phyloP scores from a whole-genome alignment of 2,329 filamentous ascomycete species.

The Verticillium longisporum region DNA sequence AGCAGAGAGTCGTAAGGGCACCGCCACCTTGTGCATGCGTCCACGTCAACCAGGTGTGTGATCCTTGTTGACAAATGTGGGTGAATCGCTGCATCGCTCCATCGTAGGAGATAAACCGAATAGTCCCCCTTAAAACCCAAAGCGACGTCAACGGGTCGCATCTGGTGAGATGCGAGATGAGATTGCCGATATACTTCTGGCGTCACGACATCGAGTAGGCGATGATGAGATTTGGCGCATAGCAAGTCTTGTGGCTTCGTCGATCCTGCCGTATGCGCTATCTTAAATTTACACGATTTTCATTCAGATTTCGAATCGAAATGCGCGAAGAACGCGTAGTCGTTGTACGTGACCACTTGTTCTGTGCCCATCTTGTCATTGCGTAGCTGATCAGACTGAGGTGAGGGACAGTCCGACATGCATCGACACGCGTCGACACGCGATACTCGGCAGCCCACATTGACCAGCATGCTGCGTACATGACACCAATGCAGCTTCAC shows the following conservation, averaged over 20 bases:
- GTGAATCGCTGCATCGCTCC: not conserved
- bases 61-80: not conserved
- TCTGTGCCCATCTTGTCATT: not conserved
- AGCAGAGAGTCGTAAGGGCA: not conserved
- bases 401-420: not conserved
- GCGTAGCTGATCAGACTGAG: not conserved
- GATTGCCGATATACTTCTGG: not conserved
- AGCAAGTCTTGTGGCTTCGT: not conserved
- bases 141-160: not conserved
- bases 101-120: not conserved
- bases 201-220: too few relatives aligned
- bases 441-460: not conserved
- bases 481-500: constrained; percentile 4
- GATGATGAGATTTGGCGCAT: too few relatives aligned
- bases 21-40: not conserved
- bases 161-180: not conserved
- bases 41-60: not conserved
- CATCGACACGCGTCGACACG: not conserved
- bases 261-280: not conserved
- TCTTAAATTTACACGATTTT: too few relatives aligned
- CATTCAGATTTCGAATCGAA: too few relatives aligned
- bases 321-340: not conserved
- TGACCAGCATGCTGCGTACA: constrained; percentile 1
- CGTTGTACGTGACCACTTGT: not conserved
- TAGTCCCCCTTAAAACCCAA: not conserved